Percentiles rank a stretch among this genome's conserved stretches.
Conservation (phyloP, 768 basidiomycete genomes). For the Sarcodon sp. region DNA sequence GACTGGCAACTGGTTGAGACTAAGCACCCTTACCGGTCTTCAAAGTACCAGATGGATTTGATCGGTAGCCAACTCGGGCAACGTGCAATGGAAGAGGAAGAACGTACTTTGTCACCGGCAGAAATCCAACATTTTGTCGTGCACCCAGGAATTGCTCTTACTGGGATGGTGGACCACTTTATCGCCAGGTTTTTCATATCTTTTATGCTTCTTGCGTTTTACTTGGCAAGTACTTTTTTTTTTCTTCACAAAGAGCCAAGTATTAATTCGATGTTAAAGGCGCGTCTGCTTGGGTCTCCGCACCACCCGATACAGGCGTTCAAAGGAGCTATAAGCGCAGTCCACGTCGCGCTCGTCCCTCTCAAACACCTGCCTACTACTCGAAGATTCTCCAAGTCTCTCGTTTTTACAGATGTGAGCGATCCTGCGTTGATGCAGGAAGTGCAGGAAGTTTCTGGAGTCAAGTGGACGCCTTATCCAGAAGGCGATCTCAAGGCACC, state of each 20-base stretch:
- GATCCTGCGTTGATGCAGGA: constrained; percentile 2
- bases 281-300: constrained; percentile 51
- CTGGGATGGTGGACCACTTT: constrained; percentile 41
- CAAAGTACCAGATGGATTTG: constrained; percentile 72
- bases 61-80: constrained; percentile 43
- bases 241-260: constrained; percentile 2
- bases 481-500: constrained; percentile 7
- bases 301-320: constrained; percentile 49
- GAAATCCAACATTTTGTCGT: constrained; percentile 41
- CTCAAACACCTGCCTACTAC: constrained; percentile 29
- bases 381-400: constrained; percentile 1
- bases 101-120: background rate
- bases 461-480: constrained; percentile 6
- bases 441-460: constrained; percentile 2
- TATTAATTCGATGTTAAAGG: constrained; percentile 26
- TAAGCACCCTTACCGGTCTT: constrained; percentile 49
- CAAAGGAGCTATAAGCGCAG: constrained; percentile 55
- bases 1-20: constrained; percentile 66
- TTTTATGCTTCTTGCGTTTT: constrained; percentile 44
- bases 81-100: constrained; percentile 16
- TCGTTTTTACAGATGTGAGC: constrained; percentile 5
- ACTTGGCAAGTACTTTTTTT: constrained; percentile 35
- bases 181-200: constrained; percentile 35
- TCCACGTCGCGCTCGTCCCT: constrained; percentile 55
- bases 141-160: constrained; percentile 38